phyloP scores from a whole-genome alignment of 2,329 filamentous ascomycete species.

The Aspergillus sp. region DNA sequence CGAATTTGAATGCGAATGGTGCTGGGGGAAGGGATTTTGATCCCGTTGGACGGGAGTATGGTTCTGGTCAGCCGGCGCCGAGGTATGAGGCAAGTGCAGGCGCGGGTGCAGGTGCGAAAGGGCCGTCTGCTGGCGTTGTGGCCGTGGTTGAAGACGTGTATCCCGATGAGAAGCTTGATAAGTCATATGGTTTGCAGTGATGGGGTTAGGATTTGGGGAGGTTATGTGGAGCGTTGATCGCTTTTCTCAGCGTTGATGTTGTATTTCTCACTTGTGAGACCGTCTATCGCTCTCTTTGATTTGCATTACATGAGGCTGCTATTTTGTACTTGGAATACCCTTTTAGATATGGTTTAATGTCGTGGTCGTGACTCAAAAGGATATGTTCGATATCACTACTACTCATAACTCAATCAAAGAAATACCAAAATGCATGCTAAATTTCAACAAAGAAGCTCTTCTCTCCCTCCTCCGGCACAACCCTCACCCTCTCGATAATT shows the following conservation, averaged over 20 bases:
- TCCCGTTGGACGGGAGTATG: too few relatives aligned
- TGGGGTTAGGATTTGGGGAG: not conserved
- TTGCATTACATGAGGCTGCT: too few relatives aligned
- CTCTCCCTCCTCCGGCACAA: constrained; percentile 46
- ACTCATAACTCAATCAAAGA: not conserved
- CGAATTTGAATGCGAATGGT: constrained; percentile 9
- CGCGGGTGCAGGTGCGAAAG: constrained; percentile 5
- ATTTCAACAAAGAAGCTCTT: constrained; percentile 46
- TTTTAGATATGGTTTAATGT: too few relatives aligned
- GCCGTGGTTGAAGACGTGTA: constrained; percentile 12
- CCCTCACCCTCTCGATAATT: constrained; percentile 44
- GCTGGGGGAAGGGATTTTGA: too few relatives aligned
- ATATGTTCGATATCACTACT: not conserved
- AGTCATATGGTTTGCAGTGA: not conserved
- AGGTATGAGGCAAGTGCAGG: constrained; percentile 18
- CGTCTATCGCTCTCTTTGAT: too few relatives aligned
- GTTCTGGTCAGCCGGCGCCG: constrained; percentile 14
- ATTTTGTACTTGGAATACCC: too few relatives aligned
- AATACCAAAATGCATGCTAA: constrained; percentile 5
- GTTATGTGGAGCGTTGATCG: not conserved
- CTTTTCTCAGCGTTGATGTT: not conserved
- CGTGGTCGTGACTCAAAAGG: not conserved
- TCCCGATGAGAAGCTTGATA: constrained; percentile 33
- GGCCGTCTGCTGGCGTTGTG: not conserved
- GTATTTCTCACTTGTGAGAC: not conserved